Evolutionary conservation across 208 protist species (phyloP).

Genomic region (Leptomonas seymouri): DNA sequence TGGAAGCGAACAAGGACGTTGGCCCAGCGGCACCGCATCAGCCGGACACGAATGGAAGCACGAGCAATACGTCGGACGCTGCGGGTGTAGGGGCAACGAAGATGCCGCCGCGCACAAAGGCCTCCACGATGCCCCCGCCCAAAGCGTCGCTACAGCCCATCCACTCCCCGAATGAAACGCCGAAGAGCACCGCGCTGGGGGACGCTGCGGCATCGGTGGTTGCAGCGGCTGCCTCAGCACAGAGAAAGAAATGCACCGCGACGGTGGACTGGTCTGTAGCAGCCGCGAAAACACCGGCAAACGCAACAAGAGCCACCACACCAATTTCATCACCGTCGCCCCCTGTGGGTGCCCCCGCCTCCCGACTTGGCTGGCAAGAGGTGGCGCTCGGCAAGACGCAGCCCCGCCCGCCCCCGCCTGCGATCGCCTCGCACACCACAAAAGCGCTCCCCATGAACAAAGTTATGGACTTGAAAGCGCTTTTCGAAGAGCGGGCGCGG

Average conservation of each 20-base stretch:
- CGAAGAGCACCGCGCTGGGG: neutral
- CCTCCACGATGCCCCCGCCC: conserved; percentile 9
- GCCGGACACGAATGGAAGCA: neutral
- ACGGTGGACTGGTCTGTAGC: neutral
- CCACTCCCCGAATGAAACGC: neutral
- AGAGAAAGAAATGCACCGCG: neutral
- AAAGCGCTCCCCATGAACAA: conserved; percentile 33
- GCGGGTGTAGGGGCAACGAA: neutral
- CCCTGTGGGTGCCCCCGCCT: neutral
- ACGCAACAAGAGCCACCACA: neutral
- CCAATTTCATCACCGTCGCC: neutral
- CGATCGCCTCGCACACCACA: conserved; percentile 47
- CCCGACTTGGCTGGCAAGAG: conserved; percentile 26
- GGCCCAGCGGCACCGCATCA: neutral
- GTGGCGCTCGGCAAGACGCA: conserved; percentile 23
- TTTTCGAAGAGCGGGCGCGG: conserved; percentile 72
- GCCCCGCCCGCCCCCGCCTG: conserved; percentile 54
- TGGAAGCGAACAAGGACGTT: conserved; percentile 28
- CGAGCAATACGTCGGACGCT: neutral
- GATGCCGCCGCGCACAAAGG: neutral
- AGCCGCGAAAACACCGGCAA: neutral
- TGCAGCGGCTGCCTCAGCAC: neutral
- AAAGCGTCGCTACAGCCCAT: conserved; percentile 25
- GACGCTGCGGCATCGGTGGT: neutral
- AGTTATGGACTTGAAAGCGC: conserved; percentile 53